Base-by-base conservation (phyloP, 108 stramenopile genomes). In the Discostella pseudostelligera region DNA sequence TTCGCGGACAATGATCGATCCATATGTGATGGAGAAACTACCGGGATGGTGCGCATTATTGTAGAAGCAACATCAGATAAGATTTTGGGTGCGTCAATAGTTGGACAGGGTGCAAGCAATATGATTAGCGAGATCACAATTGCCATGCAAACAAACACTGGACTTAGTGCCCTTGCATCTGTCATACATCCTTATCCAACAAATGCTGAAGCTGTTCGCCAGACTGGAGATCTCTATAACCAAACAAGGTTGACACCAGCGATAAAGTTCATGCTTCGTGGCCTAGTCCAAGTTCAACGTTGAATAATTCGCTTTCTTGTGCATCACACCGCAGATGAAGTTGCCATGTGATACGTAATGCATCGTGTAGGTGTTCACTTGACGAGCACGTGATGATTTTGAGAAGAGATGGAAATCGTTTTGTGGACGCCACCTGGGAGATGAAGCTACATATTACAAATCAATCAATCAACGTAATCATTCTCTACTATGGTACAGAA, bases 161-260 rank as follows among this genome's bases (percentile, higher is more conserved):
- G 81, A 1, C 73, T 93, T 6, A 72, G 61, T 7, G 43, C 69
- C 22, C 51, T 96, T 24, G 92, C 89, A 20, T 65, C 70, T 48
- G 89, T 92, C 22, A 94, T 96, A 35, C 95, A 94, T 79, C 89
- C 93, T 5, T 96, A 96, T 76, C 95, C 95, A 6, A 94, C 95
- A 9, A 83, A 72, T 7, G 81, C 77, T 0, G 87, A 88, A 62
- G 84, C 69, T 54, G 46, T 88, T 53, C 82, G 87, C 10, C 84
- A 83, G 58, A 39, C 82, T 17, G 87, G 84, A 14, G 87, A 84
- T 44, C 25, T 81, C 13, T 85, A 76, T 74, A 84, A 84, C 67
- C 82, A 80, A 56, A 71, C 76, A 0, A 77, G 67, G 40, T 64
- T 86, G 24, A 86, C 85, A 8, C 81, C 65, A 11, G 64, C 62